Evolutionary conservation across 805 yeast species (phyloP), one percentile per base, ranked within the genome.

Genomic region (Starmerella bombi): DNA sequence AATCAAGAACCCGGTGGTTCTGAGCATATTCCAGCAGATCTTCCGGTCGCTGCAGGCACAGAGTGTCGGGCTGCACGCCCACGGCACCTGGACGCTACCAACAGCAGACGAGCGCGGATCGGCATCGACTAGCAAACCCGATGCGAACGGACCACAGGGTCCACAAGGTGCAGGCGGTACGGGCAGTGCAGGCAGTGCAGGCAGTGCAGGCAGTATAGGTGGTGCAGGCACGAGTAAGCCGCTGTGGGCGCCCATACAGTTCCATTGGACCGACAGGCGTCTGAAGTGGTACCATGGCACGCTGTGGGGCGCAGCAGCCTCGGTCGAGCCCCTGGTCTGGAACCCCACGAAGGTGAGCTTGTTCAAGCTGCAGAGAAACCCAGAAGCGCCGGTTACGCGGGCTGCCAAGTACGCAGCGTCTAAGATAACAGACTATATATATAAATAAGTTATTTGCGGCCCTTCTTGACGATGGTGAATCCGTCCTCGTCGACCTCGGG

Each of bases 401-500:
- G 33, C 22, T 8, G 33, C 33, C 20, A n/a, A 20, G 9, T 7
- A 15, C 10, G 33, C 33, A 14, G 33, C 19, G 21, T 31, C 31
- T 8, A 28, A 14, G 15, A 9, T 25, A 12, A 25, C 27, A 8
- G 27, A 8, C 8, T 25, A 25, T 12, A 8, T 25, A 12, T n/a
- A n/a, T n/a, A n/a, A n/a, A n/a, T n/a, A n/a, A n/a, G n/a, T n/a
- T n/a, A n/a, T n/a, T n/a, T n/a, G n/a, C n/a, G n/a, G n/a, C n/a
- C n/a, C n/a, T n/a, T n/a, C n/a, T n/a, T n/a, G 84, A 88, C 96
- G 52, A 84, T 61, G 52, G 85, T 91, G 55, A 88, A 88, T 1
- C 97, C 98, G 56, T 88, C 97, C 25, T 88, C 97, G 56, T 88
- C 97, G 7, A 88, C 69, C 8, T 80, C 57, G 2, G 94, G 93